phyloP scores from a whole-genome alignment of 345 rosid species.

The Aethionema arabicum region DNA sequence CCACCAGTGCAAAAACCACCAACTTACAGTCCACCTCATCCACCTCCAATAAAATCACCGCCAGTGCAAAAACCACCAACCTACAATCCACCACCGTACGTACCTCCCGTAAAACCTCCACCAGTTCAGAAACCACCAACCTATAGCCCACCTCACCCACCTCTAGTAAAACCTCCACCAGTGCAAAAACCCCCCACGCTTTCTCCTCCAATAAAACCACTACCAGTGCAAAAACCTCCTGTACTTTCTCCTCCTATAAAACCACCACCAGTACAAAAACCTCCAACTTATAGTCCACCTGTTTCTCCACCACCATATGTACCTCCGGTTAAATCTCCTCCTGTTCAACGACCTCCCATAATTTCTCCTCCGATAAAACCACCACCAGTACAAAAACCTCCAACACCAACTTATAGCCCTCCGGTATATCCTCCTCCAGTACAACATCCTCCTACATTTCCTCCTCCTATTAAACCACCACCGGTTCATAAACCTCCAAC shows the following conservation, averaged over 20 bases:
- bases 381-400: slow-evolving; percentile 6
- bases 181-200: neutral
- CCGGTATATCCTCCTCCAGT: neutral
- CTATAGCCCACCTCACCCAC: too few relatives aligned
- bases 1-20: slow-evolving; percentile 10
- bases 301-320: neutral
- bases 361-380: neutral
- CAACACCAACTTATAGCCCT: slow-evolving; percentile 7
- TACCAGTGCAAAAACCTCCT: slow-evolving; percentile 14
- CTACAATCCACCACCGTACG: neutral
- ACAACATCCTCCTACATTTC: neutral
- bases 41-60: neutral
- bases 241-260: neutral
- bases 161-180: too few relatives aligned
- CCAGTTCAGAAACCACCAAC: neutral
- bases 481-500: neutral
- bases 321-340: neutral
- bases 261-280: neutral
- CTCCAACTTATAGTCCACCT: slow-evolving; percentile 20
- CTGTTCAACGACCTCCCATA: neutral
- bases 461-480: neutral
- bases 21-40: neutral
- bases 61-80: slow-evolving; percentile 16
- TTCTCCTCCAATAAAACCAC: neutral
- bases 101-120: neutral